phyloP scores from a whole-genome alignment of 345 rosid genomes.

The Alliaria petiolata region DNA sequence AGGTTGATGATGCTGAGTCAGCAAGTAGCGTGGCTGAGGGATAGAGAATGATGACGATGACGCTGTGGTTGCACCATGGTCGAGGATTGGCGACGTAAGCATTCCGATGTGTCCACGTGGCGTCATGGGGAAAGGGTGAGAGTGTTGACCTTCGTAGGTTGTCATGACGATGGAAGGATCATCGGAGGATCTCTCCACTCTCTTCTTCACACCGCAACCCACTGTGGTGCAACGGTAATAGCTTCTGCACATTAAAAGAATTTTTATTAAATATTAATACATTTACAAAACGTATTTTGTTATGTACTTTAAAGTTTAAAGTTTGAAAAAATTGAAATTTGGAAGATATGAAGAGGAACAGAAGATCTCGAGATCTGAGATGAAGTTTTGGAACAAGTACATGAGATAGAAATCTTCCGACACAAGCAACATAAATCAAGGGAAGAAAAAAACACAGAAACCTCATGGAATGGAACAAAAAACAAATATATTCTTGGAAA shows the following conservation, averaged over 20 bases:
- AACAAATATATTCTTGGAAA: conserved; percentile 11
- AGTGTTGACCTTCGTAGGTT: conserved; percentile 95
- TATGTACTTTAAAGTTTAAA: background rate
- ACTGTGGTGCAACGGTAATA: conserved; percentile 95
- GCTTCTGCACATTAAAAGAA: conserved; percentile 49
- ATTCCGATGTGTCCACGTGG: conserved; percentile 63
- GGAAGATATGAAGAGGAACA: background rate
- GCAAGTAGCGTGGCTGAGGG: conserved; percentile 43
- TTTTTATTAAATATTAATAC: background rate
- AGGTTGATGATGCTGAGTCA: conserved; percentile 40
- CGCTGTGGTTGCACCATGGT: conserved; percentile 31
- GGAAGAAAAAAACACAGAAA: conserved; percentile 26
- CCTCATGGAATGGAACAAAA: conserved; percentile 20
- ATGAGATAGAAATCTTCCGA: conserved; percentile 26
- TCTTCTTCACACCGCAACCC: conserved; percentile 95
- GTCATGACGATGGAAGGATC: conserved; percentile 82
- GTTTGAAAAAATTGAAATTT: background rate
- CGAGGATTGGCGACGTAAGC: conserved; percentile 29
- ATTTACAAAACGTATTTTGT: background rate
- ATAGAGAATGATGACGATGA: conserved; percentile 39
- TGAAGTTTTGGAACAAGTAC: conserved; percentile 23
- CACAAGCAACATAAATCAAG: conserved; percentile 32
- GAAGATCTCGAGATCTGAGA: conserved; percentile 24
- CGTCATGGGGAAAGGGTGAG: conserved; percentile 68
- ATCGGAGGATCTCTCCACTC: conserved; percentile 91